Evolutionary conservation across 2,329 filamentous ascomycete genomes (phyloP).

Genomic region (Diaporthe citrichinensis): DNA sequence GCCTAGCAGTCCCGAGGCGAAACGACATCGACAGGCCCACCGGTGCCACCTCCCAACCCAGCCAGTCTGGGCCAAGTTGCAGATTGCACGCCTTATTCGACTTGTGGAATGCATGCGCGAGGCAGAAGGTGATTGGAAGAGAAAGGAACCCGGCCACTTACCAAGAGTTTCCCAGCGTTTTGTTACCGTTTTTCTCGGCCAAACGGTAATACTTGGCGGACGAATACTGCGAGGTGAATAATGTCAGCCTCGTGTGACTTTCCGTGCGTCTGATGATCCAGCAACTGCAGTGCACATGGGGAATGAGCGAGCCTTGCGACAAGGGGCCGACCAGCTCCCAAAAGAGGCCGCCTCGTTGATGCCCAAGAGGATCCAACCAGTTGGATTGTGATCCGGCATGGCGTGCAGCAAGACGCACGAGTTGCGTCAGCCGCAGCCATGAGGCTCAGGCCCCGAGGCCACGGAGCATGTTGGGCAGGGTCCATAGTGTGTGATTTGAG

Average conservation of each 20-base stretch:
- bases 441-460: slow-evolving; percentile 32
- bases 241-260: slow-evolving; percentile 66
- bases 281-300: slow-evolving; percentile 10
- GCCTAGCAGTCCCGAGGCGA: background rate
- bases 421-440: slow-evolving; percentile 4
- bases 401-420: background rate
- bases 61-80: background rate
- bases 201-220: slow-evolving; percentile 93
- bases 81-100: background rate
- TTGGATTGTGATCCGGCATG: background rate
- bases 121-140: slow-evolving; percentile 36
- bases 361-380: slow-evolving; percentile 52
- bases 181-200: slow-evolving; percentile 89
- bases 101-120: background rate
- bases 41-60: background rate
- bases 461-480: background rate
- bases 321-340: background rate
- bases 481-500: background rate
- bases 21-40: slow-evolving; percentile 4
- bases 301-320: slow-evolving; percentile 21
- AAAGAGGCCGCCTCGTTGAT: slow-evolving; percentile 53
- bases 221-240: slow-evolving; percentile 69
- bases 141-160: slow-evolving; percentile 65
- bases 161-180: slow-evolving; percentile 95
- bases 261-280: slow-evolving; percentile 22